These are phyloP conservation scores for Botrytis porri DNA, from an alignment of 2,329 filamentous ascomycete genomes.

Conservation along the genomic window DNA sequence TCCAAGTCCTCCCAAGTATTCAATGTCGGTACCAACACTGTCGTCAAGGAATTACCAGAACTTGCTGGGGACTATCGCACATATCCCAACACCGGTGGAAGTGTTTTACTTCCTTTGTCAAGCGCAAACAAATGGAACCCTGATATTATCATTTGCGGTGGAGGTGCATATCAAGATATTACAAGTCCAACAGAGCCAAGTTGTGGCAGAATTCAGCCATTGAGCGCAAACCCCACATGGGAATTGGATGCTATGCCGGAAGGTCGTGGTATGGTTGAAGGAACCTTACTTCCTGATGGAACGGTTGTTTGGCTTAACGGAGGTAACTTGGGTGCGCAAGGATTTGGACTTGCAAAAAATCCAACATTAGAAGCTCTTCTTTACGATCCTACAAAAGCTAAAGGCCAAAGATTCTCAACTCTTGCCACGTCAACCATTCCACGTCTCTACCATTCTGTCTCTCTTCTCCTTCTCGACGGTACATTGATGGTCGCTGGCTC, in stretches of 20 bases:
- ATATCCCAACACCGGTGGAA: constrained; percentile 59
- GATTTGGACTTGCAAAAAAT: constrained; percentile 54
- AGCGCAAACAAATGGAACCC: constrained; percentile 51
- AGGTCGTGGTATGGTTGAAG: constrained; percentile 59
- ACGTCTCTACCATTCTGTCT: constrained; percentile 59
- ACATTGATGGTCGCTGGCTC: constrained; percentile 58
- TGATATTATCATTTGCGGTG: constrained; percentile 57
- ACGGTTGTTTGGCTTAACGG: constrained; percentile 59
- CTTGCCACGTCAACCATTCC: constrained; percentile 44
- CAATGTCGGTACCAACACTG: constrained; percentile 46
- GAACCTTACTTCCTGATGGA: constrained; percentile 57
- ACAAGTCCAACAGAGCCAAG: constrained; percentile 56
- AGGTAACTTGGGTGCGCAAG: constrained; percentile 55
- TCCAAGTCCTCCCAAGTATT: constrained; percentile 56
- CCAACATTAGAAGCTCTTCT: constrained; percentile 56
- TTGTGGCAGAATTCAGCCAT: constrained; percentile 54
- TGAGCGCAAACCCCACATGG: constrained; percentile 49
- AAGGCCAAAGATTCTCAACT: constrained; percentile 48
- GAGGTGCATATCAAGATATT: constrained; percentile 58
- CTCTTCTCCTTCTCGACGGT: constrained; percentile 57
- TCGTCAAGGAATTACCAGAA: constrained; percentile 48
- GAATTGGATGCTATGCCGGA: constrained; percentile 58
- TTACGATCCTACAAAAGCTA: constrained; percentile 53
- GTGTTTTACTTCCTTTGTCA: constrained; percentile 53
- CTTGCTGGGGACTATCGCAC: constrained; percentile 56